phyloP scores from a whole-genome alignment of 148 eudicot species.

The Heliosperma pusillum region DNA sequence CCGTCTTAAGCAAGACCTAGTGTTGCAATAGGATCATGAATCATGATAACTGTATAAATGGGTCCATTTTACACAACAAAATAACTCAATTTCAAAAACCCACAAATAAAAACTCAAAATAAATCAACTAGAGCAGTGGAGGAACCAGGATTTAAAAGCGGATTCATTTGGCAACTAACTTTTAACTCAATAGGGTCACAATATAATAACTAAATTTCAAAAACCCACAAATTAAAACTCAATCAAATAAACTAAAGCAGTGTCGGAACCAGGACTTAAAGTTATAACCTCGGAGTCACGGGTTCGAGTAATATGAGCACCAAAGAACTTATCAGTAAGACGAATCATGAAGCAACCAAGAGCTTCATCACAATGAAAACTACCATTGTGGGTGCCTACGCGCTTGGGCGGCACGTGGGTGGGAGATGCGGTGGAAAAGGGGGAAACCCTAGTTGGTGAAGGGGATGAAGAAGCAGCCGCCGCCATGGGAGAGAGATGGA shows the following conservation, averaged over 20 bases:
- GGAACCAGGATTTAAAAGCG: no score
- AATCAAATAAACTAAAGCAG: no score
- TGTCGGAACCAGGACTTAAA: no score
- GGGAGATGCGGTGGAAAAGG: slow-evolving; percentile 29
- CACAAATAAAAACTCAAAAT: no score
- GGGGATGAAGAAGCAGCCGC: slow-evolving; percentile 20
- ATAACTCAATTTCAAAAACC: slow-evolving; percentile 40
- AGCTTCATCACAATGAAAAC: slow-evolving; percentile 94
- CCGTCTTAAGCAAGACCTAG: no score
- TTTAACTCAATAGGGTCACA: no score
- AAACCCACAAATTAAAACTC: slow-evolving; percentile 28
- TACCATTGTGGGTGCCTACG: slow-evolving; percentile 86
- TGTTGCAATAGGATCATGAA: no score
- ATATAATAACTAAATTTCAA: slow-evolving; percentile 21
- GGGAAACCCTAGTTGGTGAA: slow-evolving; percentile 34
- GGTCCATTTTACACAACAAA: no score
- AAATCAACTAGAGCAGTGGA: not conserved
- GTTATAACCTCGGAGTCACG: slow-evolving; percentile 64
- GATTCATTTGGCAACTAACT: no score
- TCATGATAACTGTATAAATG: no score
- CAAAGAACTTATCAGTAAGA: slow-evolving; percentile 53
- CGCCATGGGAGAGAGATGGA: slow-evolving; percentile 30
- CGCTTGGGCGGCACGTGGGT: slow-evolving; percentile 33
- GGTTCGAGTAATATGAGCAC: slow-evolving; percentile 60
- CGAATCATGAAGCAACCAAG: slow-evolving; percentile 95